Evolutionary conservation across 805 yeast genomes (phyloP), one percentile per base, ranked within the genome.

Genomic region (Citeromyces nyonsensis): DNA sequence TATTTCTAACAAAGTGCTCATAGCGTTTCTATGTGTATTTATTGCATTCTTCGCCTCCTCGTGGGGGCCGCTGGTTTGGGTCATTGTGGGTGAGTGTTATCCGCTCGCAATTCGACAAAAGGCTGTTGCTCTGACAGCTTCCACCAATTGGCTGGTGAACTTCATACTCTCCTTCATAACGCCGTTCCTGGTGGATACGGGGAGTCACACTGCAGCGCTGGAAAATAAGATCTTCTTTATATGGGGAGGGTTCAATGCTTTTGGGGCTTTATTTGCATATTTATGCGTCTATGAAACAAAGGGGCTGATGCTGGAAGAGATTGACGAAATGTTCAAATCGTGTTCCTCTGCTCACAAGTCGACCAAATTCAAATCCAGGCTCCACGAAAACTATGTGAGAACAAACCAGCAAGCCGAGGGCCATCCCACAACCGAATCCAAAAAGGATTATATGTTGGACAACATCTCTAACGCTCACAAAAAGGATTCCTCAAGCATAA

Each of bases 31-130:
- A 15, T 80, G 88, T 47, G 38, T 67, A 2, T 81, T 80, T 44
- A 80, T 81, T 44, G 80, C 83, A 3, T 69, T 75, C 33, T 81
- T 77, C 52, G 85, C 91, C 1, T 63, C 82, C 6, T 67, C 84
- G 4, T 81, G 91, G 91, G 93, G 88, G 41, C 88, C 88, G 9
- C 66, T 70, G 24, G 74, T 69, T 11, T 81, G 91, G 91, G 91
- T 73, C 14, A 53, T 69, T 18, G 64, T 69, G 18, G 73, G 75
- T 33, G 79, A 72, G 50, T 61, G 79, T 30, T 81, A 67, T 49
- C 74, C 83, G 15, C 58, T 81, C 33, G 71, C 83, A 30, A 71
- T 80, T 22, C 66, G 93, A 46, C 84, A 81, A 40, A 75, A 75
- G 48, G 79, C 86, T 10, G 79, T 79, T 15, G 72, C 91, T 7